Evolutionary conservation across 257 asterid species (phyloP).

Genomic region (Solanum chmielewskii): DNA sequence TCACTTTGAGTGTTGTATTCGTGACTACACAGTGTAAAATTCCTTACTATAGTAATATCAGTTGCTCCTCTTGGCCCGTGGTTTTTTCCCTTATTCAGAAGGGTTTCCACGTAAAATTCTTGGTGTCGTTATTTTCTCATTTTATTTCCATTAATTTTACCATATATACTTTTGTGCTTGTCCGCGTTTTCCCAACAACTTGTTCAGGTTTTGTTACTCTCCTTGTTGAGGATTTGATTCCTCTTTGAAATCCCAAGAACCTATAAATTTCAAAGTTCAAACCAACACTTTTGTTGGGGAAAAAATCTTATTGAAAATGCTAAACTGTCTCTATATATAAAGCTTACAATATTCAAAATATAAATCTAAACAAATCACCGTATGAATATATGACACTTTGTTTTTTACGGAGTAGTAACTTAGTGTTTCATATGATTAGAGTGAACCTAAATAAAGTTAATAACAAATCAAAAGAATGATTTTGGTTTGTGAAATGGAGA

Average conservation of each 20-base stretch:
- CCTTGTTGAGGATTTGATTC: not conserved
- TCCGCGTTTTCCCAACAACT: too few relatives aligned
- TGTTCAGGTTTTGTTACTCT: not conserved
- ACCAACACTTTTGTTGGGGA: not conserved
- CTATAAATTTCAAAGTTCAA: not conserved
- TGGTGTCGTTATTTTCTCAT: too few relatives aligned
- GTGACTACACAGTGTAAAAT: too few relatives aligned
- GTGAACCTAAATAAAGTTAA: not conserved
- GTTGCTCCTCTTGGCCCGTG: too few relatives aligned
- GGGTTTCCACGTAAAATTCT: too few relatives aligned
- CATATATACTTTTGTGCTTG: too few relatives aligned
- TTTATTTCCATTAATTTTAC: too few relatives aligned
- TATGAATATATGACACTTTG: rapidly evolving
- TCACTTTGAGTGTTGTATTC: too few relatives aligned
- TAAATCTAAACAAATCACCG: not conserved
- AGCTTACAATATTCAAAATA: rapidly evolving
- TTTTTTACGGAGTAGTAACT: not conserved
- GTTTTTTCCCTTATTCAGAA: too few relatives aligned
- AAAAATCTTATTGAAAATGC: not conserved
- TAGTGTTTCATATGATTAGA: not conserved
- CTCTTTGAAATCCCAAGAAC: not conserved
- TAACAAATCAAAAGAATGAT: not conserved
- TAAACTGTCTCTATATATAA: not conserved
- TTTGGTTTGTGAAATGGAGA: not conserved
- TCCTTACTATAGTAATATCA: too few relatives aligned